Conservation (phyloP, 2,329 filamentous ascomycete genomes). For the Aspergillus novofumigatus region DNA sequence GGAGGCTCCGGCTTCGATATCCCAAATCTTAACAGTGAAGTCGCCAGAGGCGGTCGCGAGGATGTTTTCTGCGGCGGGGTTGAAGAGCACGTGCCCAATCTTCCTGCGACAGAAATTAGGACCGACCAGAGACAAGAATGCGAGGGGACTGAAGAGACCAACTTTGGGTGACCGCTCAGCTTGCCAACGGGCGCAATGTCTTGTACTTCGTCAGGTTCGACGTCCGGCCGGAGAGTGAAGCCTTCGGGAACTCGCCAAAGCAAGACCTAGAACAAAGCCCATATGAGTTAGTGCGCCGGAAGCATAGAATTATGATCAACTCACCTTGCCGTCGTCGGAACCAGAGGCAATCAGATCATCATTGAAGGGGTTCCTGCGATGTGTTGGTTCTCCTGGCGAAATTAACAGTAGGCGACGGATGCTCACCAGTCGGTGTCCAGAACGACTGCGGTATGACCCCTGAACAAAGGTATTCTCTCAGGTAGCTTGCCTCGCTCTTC, state of each 20-base stretch:
- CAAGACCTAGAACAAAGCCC: conserved; percentile 59
- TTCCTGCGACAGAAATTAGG: conserved; percentile 58
- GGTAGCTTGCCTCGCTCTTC: conserved; percentile 86
- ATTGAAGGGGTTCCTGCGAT: conserved; percentile 84
- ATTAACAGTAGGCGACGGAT: conserved; percentile 12
- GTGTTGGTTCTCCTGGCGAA: conserved; percentile 8
- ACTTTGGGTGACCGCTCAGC: conserved; percentile 83
- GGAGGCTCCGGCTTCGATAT: conserved; percentile 72
- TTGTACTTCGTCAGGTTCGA: conserved; percentile 66
- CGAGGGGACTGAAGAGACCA: conserved; percentile 21
- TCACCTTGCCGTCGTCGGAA: conserved; percentile 87
- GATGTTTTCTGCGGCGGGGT: conserved; percentile 91
- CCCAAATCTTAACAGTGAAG: conserved; percentile 93
- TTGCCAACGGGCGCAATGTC: conserved; percentile 78
- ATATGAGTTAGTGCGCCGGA: conserved; percentile 1
- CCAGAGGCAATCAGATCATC: conserved; percentile 88
- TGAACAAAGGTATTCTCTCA: conserved; percentile 89
- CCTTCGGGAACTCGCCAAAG: conserved; percentile 90
- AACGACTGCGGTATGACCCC: conserved; percentile 91
- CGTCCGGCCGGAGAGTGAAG: conserved; percentile 80
- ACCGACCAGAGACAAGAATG: not conserved
- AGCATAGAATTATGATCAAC: not conserved
- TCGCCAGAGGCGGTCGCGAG: conserved; percentile 94
- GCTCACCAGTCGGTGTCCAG: conserved; percentile 93
- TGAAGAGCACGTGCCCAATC: conserved; percentile 96